phyloP scores from a whole-genome alignment of 129 eudicot genomes.

The Flaveria robusta region DNA sequence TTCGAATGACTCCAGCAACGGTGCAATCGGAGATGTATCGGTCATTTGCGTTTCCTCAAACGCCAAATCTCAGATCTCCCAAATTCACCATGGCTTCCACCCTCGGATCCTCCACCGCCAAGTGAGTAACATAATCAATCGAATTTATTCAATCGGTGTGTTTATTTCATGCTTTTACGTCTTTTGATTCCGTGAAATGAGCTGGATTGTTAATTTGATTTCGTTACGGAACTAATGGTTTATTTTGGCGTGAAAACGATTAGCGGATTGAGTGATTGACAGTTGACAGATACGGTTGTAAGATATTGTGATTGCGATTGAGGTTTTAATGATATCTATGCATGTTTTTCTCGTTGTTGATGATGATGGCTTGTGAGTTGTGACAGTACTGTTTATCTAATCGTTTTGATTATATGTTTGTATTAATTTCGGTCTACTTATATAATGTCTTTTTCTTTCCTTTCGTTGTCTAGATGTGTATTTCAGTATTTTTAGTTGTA shows the following conservation, averaged over 20 bases:
- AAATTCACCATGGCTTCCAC: constrained; percentile 77
- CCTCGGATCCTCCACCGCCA: constrained; percentile 52
- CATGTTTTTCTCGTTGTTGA: neutral
- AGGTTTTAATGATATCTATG: neutral
- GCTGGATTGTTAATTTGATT: constrained; percentile 5
- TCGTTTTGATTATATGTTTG: neutral
- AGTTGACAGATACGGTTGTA: neutral
- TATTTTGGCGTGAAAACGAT: constrained; percentile 14
- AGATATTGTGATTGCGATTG: constrained; percentile 27
- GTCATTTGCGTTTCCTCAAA: constrained; percentile 46
- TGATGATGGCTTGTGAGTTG: neutral
- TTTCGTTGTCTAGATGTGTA: constrained; percentile 11
- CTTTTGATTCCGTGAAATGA: constrained; percentile 15
- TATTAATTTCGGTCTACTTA: constrained; percentile 16
- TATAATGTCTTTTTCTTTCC: constrained; percentile 19
- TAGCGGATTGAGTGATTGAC: constrained; percentile 11
- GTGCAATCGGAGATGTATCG: constrained; percentile 53
- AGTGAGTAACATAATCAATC: constrained; percentile 39
- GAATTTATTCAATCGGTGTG: constrained; percentile 13
- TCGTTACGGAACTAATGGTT: constrained; percentile 19
- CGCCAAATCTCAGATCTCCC: constrained; percentile 64
- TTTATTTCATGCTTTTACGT: neutral
- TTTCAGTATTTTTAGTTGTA: constrained; percentile 8
- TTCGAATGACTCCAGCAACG: constrained; percentile 56
- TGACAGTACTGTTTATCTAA: neutral